These are phyloP conservation scores for Dittrichia graveolens DNA, from an alignment of 129 eudicot genomes.

Conservation along the genomic window DNA sequence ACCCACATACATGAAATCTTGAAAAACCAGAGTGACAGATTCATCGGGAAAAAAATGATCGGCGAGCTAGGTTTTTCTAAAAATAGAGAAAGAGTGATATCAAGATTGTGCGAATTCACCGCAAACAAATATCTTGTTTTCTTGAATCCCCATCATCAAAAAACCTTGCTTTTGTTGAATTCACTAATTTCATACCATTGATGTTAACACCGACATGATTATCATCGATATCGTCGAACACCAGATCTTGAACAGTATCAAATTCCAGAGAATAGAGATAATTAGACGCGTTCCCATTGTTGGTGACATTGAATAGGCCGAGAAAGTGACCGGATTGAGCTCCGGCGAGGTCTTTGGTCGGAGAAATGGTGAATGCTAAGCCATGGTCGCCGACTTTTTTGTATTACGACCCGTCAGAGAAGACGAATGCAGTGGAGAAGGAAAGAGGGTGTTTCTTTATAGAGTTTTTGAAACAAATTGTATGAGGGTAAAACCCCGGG, in stretches of 20 bases:
- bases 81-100: conserved; percentile 53
- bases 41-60: conserved; percentile 44
- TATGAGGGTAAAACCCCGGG: conserved; percentile 45
- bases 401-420: conserved; percentile 47
- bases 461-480: conserved; percentile 49
- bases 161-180: conserved; percentile 44
- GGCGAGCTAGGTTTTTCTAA: conserved; percentile 48
- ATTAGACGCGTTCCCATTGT: conserved; percentile 49
- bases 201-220: conserved; percentile 70
- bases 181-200: conserved; percentile 47
- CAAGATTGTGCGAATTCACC: conserved; percentile 25
- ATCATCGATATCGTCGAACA: conserved; percentile 54
- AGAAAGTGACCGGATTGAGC: conserved; percentile 66
- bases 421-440: conserved; percentile 63
- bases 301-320: conserved; percentile 52
- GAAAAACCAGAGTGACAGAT: conserved; percentile 53
- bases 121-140: conserved; percentile 47
- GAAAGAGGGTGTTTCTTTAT: conserved; percentile 31
- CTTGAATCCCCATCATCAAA: conserved; percentile 44
- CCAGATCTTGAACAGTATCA: conserved; percentile 66
- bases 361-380: conserved; percentile 63
- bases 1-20: conserved; percentile 62
- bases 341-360: conserved; percentile 40
- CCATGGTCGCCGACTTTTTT: conserved; percentile 68
- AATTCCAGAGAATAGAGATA: conserved; percentile 70